Percentiles rank a stretch among this genome's conserved stretches.
Evolutionary conservation across 805 yeast species (phyloP).

Genomic region (Wickerhamiella vanderwaltii): DNA sequence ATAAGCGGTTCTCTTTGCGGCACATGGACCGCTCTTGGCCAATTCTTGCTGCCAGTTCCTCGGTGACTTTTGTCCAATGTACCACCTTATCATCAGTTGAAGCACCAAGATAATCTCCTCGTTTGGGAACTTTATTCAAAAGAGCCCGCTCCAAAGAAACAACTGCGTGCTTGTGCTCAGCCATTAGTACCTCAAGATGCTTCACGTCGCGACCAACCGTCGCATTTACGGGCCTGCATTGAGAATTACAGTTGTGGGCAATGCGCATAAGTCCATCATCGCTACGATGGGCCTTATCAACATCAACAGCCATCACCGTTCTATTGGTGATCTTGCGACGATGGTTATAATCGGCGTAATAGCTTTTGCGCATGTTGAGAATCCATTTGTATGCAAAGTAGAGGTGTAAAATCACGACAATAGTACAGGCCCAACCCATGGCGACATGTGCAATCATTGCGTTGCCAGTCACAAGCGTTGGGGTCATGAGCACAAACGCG

Average conservation of each 20-base stretch:
- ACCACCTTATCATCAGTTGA: background rate
- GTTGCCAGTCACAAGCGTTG: slow-evolving; percentile 24
- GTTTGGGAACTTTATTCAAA: background rate
- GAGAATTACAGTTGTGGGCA: background rate
- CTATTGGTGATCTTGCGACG: slow-evolving; percentile 22
- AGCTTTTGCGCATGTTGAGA: slow-evolving; percentile 19
- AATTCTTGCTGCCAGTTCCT: slow-evolving; percentile 20
- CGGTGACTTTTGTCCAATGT: slow-evolving; percentile 17
- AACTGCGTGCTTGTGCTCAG: slow-evolving; percentile 20
- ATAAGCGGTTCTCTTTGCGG: slow-evolving; percentile 11
- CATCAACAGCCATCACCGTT: slow-evolving; percentile 26
- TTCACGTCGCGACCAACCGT: slow-evolving; percentile 24
- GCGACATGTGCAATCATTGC: slow-evolving; percentile 28
- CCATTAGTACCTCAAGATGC: slow-evolving; percentile 22
- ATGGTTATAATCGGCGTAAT: slow-evolving; percentile 20
- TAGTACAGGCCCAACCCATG: slow-evolving; percentile 25
- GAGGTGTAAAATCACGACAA: slow-evolving; percentile 22
- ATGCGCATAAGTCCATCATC: slow-evolving; percentile 20
- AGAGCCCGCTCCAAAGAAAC: slow-evolving; percentile 20
- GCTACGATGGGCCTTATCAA: slow-evolving; percentile 22
- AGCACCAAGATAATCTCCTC: background rate
- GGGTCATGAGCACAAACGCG: slow-evolving; percentile 29
- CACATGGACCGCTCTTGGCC: slow-evolving; percentile 17
- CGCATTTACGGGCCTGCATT: slow-evolving; percentile 12
- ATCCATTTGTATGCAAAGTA: slow-evolving; percentile 23